phyloP scores from a whole-genome alignment of 495 filamentous ascomycete species.

The Aspergillus avenaceus region DNA sequence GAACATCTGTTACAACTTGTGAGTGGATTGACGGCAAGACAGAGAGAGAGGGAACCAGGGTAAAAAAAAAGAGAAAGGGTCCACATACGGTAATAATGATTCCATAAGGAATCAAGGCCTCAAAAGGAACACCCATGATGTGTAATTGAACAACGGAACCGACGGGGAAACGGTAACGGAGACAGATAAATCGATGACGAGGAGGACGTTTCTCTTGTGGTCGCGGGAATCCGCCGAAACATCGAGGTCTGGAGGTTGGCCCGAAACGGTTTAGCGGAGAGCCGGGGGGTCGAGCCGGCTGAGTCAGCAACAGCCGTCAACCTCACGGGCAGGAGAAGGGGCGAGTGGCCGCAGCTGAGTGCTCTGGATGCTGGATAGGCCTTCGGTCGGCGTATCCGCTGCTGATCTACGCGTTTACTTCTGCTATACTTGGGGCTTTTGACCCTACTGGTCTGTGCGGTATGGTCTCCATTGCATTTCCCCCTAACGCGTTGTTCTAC shows the following conservation, averaged over 20 bases:
- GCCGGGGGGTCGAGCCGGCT: slow-evolving; percentile 19
- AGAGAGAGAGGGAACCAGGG: background rate
- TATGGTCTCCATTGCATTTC: slow-evolving; percentile 19
- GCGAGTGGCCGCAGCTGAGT: slow-evolving; percentile 30
- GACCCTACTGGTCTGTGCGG: slow-evolving; percentile 15
- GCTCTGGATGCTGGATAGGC: slow-evolving; percentile 33
- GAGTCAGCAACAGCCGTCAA: slow-evolving; percentile 44
- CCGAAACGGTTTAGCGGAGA: slow-evolving; percentile 35
- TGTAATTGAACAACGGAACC: background rate
- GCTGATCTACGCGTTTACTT: slow-evolving; percentile 36
- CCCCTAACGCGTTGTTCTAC: slow-evolving; percentile 19
- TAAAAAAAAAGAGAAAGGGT: slow-evolving; percentile 9
- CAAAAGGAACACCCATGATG: slow-evolving; percentile 93
- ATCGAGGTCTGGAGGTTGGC: slow-evolving; percentile 24
- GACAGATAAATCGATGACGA: background rate
- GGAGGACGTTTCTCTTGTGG: slow-evolving; percentile 1
- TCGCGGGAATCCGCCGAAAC: slow-evolving; percentile 9
- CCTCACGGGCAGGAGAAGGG: slow-evolving; percentile 38
- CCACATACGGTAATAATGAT: slow-evolving; percentile 78
- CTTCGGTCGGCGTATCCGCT: slow-evolving; percentile 22
- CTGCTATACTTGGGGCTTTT: slow-evolving; percentile 8
- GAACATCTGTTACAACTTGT: slow-evolving; percentile 68
- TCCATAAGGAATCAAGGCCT: slow-evolving; percentile 89
- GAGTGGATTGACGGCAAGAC: slow-evolving; percentile 1
- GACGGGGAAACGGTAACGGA: background rate